Conservation (phyloP, 2,329 filamentous ascomycete genomes). For the Thielaviopsis euricoi region DNA sequence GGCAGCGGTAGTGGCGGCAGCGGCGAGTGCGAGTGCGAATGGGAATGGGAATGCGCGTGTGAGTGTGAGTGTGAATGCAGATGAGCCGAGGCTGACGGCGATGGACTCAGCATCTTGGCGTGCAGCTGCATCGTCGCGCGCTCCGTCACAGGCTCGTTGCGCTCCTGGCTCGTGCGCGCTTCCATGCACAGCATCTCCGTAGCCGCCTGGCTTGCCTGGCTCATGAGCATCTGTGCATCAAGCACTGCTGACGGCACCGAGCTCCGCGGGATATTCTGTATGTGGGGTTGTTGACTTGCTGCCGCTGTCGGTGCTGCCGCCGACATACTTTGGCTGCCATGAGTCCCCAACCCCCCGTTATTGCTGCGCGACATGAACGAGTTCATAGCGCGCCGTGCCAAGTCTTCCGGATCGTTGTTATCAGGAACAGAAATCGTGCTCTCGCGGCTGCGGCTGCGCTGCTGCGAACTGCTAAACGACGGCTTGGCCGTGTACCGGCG, state of each 20-base stretch:
- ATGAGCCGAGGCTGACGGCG: background rate
- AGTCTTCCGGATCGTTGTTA: constrained; percentile 39
- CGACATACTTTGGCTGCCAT: constrained; percentile 28
- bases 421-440: constrained; percentile 56
- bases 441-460: constrained; percentile 48
- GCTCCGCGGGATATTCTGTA: constrained; percentile 27
- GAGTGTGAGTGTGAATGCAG: background rate
- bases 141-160: background rate
- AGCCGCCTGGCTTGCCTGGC: constrained; percentile 48
- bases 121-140: constrained; percentile 1
- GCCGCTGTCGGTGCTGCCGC: constrained; percentile 18
- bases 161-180: constrained; percentile 32
- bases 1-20: background rate
- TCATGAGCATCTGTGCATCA: background rate
- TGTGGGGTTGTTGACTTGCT: constrained; percentile 7
- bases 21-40: background rate
- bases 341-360: constrained; percentile 23
- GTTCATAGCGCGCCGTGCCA: constrained; percentile 34
- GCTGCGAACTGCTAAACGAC: constrained; percentile 19
- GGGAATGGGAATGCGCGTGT: background rate
- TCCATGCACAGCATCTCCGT: constrained; percentile 55
- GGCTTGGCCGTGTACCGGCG: constrained; percentile 24
- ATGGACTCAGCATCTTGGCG: constrained; percentile 1
- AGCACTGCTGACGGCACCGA: constrained; percentile 33
- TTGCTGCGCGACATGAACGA: constrained; percentile 5